Evolutionary conservation across 139 green algal species (phyloP).

Genomic region (Spirogloea muscicola): DNA sequence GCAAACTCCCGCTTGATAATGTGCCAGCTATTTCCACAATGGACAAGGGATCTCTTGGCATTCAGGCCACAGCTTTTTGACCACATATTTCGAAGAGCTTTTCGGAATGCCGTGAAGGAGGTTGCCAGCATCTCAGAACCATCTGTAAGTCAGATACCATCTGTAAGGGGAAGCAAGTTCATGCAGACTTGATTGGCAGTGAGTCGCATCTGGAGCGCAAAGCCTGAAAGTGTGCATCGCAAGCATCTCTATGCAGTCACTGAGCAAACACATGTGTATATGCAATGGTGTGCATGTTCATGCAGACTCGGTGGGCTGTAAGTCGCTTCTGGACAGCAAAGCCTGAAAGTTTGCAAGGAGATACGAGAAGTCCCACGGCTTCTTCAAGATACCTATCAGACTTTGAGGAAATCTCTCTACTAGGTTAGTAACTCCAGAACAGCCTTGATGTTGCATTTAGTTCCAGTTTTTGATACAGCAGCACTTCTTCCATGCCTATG

Average conservation of each 20-base stretch:
- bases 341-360: not conserved
- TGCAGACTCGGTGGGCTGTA: not conserved
- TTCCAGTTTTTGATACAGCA: not conserved
- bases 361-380: not conserved
- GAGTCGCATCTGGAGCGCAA: too few species aligned
- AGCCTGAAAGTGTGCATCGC: too few species aligned
- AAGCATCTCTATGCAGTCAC: too few species aligned
- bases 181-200: too few species aligned
- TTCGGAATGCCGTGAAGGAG: too few species aligned
- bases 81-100: too few species aligned
- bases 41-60: slow-evolving; percentile 67
- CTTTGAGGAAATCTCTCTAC: slow-evolving; percentile 64
- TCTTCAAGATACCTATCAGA: slow-evolving; percentile 49
- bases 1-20: not conserved
- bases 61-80: slow-evolving; percentile 66
- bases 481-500: not conserved
- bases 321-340: not conserved
- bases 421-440: slow-evolving; percentile 55
- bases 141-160: too few species aligned
- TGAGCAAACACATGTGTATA: too few species aligned
- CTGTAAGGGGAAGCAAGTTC: too few species aligned
- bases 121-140: too few species aligned
- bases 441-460: not conserved
- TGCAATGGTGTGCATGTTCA: too few species aligned
- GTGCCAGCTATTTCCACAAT: slow-evolving; percentile 59